These are phyloP conservation scores for Lepiota subincarnata DNA, from an alignment of 768 basidiomycete genomes.

Conservation along the genomic window DNA sequence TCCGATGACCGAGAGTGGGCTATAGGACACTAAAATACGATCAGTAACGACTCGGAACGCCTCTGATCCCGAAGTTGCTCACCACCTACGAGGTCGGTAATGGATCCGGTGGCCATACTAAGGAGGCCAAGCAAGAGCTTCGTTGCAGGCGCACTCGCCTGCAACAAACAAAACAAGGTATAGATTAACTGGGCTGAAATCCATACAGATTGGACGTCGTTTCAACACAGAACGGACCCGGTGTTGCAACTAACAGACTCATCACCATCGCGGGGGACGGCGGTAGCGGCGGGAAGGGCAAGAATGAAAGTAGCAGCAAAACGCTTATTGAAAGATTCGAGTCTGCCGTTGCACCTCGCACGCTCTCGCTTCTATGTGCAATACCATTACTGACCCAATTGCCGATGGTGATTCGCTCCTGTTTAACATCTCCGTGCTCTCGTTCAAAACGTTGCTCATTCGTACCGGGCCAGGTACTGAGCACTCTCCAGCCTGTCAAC, in stretches of 20 bases:
- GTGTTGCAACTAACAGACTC: slow-evolving; percentile 13
- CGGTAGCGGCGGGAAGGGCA: slow-evolving; percentile 20
- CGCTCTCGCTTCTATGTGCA: too few species aligned
- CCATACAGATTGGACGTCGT: slow-evolving; percentile 11
- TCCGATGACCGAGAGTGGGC: slow-evolving; percentile 17
- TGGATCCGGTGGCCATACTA: slow-evolving; percentile 10
- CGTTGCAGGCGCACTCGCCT: not conserved
- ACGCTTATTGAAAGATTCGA: slow-evolving; percentile 16
- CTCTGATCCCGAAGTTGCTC: slow-evolving; percentile 5
- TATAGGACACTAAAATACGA: slow-evolving; percentile 15
- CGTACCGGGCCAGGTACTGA: too few species aligned
- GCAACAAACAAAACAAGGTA: not conserved
- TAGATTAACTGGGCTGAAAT: not conserved
- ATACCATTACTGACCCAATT: too few species aligned
- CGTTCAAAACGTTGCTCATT: too few species aligned
- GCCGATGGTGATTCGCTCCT: too few species aligned
- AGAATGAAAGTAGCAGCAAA: slow-evolving; percentile 15
- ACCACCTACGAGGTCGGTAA: slow-evolving; percentile 20
- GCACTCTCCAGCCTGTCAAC: too few species aligned
- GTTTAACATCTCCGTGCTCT: too few species aligned
- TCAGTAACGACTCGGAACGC: not conserved
- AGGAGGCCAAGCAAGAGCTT: slow-evolving; percentile 7
- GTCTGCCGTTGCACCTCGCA: not conserved
- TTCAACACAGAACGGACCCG: slow-evolving; percentile 19
- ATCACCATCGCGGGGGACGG: slow-evolving; percentile 7